Evolutionary conservation across 352 stramenopile species (phyloP).

Genomic region (Pythium pectinolyticum): DNA sequence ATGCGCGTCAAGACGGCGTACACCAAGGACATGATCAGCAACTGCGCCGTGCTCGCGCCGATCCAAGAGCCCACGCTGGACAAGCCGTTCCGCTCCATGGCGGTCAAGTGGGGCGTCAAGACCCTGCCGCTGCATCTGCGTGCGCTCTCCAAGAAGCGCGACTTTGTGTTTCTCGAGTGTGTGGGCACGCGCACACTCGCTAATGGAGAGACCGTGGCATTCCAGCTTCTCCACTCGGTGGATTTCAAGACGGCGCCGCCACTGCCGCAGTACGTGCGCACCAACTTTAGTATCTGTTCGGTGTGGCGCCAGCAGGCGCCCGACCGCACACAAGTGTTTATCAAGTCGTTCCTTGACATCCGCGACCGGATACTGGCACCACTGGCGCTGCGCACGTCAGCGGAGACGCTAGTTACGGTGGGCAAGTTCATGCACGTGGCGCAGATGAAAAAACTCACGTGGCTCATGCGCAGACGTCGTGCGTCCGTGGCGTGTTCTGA

Average conservation of each 20-base stretch:
- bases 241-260: constrained; percentile 55
- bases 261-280: constrained; percentile 41
- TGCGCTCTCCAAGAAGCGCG: constrained; percentile 44
- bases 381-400: constrained; percentile 41
- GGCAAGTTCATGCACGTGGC: constrained; percentile 44
- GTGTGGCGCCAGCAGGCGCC: constrained; percentile 45
- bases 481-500: constrained; percentile 1
- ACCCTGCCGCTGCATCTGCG: constrained; percentile 45
- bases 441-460: constrained; percentile 71
- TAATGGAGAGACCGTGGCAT: constrained; percentile 56
- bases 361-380: constrained; percentile 36
- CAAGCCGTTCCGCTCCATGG: constrained; percentile 59
- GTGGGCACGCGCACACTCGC: constrained; percentile 38
- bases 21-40: constrained; percentile 45
- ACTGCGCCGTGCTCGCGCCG: constrained; percentile 55
- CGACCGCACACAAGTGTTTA: constrained; percentile 30
- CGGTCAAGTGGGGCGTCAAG: constrained; percentile 67
- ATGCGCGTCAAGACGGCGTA: constrained; percentile 64
- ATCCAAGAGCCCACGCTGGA: constrained; percentile 39
- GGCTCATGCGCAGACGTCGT: constrained; percentile 35
- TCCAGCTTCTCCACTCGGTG: constrained; percentile 65
- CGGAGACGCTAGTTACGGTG: constrained; percentile 38
- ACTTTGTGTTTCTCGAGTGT: constrained; percentile 62
- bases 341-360: constrained; percentile 51
- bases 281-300: constrained; percentile 62